Evolutionary conservation across 352 stramenopile genomes (phyloP).

Genomic region (Bremia lactucae): DNA sequence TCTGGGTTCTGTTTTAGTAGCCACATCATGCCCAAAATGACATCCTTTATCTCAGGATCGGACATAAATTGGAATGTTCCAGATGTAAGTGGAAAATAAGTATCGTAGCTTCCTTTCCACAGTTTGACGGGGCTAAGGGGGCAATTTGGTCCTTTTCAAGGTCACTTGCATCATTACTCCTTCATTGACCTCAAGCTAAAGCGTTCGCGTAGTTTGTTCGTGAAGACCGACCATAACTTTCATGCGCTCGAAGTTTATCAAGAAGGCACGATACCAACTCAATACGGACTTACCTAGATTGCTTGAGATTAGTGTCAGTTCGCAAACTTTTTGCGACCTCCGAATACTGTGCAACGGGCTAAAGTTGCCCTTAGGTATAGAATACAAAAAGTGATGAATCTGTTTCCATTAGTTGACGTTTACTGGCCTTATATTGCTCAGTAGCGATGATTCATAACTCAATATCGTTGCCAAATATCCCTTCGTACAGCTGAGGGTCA

Average conservation of each 20-base stretch:
- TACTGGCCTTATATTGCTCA: conserved; percentile 7
- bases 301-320: conserved; percentile 5
- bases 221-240: background rate
- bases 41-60: background rate
- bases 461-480: conserved; percentile 2
- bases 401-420: background rate
- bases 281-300: conserved; percentile 9
- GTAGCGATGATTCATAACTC: conserved; percentile 9
- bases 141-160: background rate
- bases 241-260: background rate
- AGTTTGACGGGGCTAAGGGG: background rate
- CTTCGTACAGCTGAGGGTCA: conserved; percentile 4
- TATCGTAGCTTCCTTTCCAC: conserved; percentile 7
- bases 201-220: background rate
- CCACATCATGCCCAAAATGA: background rate
- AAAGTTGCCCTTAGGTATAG: too few species aligned
- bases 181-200: background rate
- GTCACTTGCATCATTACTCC: background rate
- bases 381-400: conserved; percentile 9
- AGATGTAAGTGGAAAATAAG: background rate
- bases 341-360: too few species aligned
- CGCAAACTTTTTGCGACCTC: too few species aligned
- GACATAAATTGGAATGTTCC: background rate
- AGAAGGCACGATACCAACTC: conserved; percentile 10
- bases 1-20: background rate